Evolutionary conservation across 768 basidiomycete genomes (phyloP).

Genomic region (Amanita molliuscula): DNA sequence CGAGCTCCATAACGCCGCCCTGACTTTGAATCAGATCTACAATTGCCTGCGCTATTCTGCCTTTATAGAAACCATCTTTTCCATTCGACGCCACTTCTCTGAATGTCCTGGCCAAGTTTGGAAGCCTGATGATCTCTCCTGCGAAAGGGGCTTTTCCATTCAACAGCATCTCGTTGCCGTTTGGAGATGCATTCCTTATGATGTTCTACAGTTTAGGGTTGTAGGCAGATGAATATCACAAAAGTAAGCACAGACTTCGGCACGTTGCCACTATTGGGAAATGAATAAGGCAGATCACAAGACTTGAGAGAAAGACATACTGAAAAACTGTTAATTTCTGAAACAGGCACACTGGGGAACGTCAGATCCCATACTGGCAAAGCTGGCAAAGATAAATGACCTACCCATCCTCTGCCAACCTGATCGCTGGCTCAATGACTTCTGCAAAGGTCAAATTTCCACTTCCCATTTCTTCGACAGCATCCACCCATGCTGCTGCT

Average conservation of each 20-base stretch:
- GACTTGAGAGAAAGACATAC: constrained; percentile 22
- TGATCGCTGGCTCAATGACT: constrained; percentile 80
- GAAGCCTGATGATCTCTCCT: constrained; percentile 75
- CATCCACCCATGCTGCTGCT: constrained; percentile 94
- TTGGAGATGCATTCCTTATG: constrained; percentile 77
- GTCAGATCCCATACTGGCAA: not conserved
- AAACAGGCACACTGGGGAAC: constrained; percentile 65
- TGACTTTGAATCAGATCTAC: constrained; percentile 76
- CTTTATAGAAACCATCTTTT: constrained; percentile 91
- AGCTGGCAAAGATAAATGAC: constrained; percentile 12
- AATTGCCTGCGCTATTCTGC: constrained; percentile 80
- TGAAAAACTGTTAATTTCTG: constrained; percentile 61
- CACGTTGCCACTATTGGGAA: constrained; percentile 37
- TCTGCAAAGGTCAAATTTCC: constrained; percentile 56
- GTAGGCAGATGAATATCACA: not conserved
- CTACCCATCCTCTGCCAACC: constrained; percentile 86
- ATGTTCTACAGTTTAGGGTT: constrained; percentile 29
- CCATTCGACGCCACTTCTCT: constrained; percentile 70
- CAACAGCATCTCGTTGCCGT: constrained; percentile 78
- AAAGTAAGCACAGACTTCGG: constrained; percentile 33
- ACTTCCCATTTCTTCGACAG: constrained; percentile 73
- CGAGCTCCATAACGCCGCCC: constrained; percentile 89
- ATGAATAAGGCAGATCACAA: not conserved
- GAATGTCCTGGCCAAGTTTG: constrained; percentile 80
- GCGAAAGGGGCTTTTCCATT: constrained; percentile 76